phyloP scores from a whole-genome alignment of 768 basidiomycete species.

The Leccinum variicolor region DNA sequence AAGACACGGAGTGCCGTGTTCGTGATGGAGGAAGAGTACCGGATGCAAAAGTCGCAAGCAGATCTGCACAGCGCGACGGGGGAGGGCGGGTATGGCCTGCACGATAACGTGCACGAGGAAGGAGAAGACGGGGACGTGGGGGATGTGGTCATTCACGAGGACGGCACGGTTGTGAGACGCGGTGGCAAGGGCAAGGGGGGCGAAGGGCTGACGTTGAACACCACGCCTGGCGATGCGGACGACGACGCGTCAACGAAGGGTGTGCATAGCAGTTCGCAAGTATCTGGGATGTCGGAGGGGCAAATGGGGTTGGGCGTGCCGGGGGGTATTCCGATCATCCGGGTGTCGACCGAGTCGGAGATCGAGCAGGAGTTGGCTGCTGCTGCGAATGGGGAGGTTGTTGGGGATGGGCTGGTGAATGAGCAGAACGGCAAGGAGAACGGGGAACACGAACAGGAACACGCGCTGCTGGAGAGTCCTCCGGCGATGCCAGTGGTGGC shows the following conservation, averaged over 20 bases:
- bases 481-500: constrained; percentile 36
- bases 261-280: constrained; percentile 37
- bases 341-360: constrained; percentile 71
- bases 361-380: constrained; percentile 41
- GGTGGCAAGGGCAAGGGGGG: constrained; percentile 1
- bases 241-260: constrained; percentile 72
- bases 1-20: constrained; percentile 94
- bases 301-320: constrained; percentile 4
- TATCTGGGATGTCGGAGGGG: constrained; percentile 27
- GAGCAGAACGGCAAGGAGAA: constrained; percentile 17
- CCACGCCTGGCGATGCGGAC: constrained; percentile 32
- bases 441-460: constrained; percentile 4
- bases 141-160: constrained; percentile 58
- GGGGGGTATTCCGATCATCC: constrained; percentile 61
- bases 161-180: constrained; percentile 45
- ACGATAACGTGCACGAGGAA: background rate
- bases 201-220: constrained; percentile 4
- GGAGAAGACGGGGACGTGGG: background rate
- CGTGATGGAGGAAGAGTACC: constrained; percentile 99
- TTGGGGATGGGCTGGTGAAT: background rate
- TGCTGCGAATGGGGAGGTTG: constrained; percentile 24
- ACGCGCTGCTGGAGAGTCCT: background rate
- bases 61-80: constrained; percentile 51
- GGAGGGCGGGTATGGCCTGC: constrained; percentile 19
- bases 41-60: constrained; percentile 86